Percentiles rank a stretch among this genome's conserved stretches.
These are phyloP conservation scores for Erodium moschatum DNA, from an alignment of 441 rosid genomes.

Conservation along the genomic window DNA sequence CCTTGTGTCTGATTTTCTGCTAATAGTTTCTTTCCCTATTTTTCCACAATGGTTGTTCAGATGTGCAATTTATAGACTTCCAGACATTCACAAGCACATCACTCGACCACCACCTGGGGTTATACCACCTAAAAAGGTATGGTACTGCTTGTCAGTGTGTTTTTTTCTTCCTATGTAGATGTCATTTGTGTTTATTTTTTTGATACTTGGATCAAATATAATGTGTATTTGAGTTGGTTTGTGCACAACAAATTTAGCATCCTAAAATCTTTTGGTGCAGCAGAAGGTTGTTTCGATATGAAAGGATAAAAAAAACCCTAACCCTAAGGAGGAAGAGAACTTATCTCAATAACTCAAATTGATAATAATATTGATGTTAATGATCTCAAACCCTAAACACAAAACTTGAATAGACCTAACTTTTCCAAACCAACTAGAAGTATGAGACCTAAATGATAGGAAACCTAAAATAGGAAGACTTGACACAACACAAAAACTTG, in stretches of 20 bases:
- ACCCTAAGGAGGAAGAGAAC: too few relatives aligned
- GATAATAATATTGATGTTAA: too few relatives aligned
- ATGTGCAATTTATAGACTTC: conserved; percentile 71
- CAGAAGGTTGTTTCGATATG: too few relatives aligned
- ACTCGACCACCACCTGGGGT: conserved; percentile 54
- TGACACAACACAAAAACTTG: neutral
- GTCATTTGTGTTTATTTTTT: neutral
- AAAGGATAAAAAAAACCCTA: too few relatives aligned
- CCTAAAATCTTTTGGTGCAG: neutral
- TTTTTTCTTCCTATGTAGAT: neutral
- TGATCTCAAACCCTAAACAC: too few relatives aligned
- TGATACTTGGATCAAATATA: neutral
- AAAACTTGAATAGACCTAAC: too few relatives aligned
- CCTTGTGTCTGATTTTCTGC: neutral
- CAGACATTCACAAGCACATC: conserved; percentile 57
- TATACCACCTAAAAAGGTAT: conserved; percentile 64
- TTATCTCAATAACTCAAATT: too few relatives aligned
- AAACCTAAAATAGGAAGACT: too few relatives aligned
- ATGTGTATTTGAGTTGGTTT: neutral
- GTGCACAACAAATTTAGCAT: neutral
- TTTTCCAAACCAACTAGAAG: too few relatives aligned
- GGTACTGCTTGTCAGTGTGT: neutral
- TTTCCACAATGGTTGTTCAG: conserved; percentile 31
- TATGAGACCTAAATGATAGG: too few relatives aligned
- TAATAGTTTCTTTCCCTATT: neutral